Evolutionary conservation across 1,284 basidiomycete species (phyloP), one percentile per base, ranked within the genome.

Genomic region (Trametes sp.): DNA sequence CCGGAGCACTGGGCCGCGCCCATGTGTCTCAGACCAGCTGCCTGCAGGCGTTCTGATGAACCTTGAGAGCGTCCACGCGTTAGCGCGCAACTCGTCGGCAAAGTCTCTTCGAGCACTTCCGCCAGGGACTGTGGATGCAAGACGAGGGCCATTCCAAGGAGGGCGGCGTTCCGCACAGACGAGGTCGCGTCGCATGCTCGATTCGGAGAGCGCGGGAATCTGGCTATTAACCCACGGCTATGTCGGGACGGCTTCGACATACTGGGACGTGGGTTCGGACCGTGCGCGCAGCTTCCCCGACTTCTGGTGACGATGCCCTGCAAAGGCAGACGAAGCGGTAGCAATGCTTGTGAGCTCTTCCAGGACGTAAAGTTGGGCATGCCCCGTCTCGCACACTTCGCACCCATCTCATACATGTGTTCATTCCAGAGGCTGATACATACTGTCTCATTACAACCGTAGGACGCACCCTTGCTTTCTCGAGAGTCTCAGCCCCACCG

Each of bases 21-120:
- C 45, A 29, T 29, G 45, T 29, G 45, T 29, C 49, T 26, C 38
- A 51, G 26, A 44, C 57, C 31, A n/a, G 16, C n/a, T n/a, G n/a
- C n/a, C n/a, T n/a, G 41, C 51, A 51, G 44, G 58, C 36, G 26
- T 63, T 66, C 56, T 66, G 65, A 66, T 66, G 35, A 41, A 41
- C 38, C n/a, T 19, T 41, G 14, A 6, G 38, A 19, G 38, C 38
- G 38, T 41, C 38, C 16, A 41, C 38, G 2, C 16, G 16, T 6
- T 19, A 41, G 38, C 38, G 38, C 38, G 2, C 38, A 41, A 19
- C 16, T 19, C n/a, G 19, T n/a, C 38, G 38, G 38, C 38, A 41
- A 41, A 33, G 31, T 11, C 31, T 33, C 31, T 19, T n/a, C n/a
- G n/a, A n/a, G n/a, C n/a, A n/a, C n/a, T n/a, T n/a, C 16, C n/a